phyloP scores from a whole-genome alignment of 164 flowering plant species.

The Protea cynaroides region DNA sequence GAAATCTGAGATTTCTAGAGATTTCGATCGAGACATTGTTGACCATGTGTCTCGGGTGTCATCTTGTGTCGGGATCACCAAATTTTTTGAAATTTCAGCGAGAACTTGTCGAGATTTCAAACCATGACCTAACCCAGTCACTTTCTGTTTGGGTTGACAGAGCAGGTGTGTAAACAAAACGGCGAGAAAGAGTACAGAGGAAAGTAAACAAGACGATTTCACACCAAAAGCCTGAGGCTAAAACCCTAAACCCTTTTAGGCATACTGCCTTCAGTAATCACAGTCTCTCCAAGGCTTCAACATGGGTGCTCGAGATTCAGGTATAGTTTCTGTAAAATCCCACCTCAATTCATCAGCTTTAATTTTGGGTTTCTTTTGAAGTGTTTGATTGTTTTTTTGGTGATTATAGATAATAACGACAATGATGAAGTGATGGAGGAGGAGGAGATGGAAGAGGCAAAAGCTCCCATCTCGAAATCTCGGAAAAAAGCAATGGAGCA shows the following conservation, averaged over 20 bases:
- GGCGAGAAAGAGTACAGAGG: no score
- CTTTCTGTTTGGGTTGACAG: no score
- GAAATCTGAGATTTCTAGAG: no score
- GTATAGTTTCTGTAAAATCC: neutral
- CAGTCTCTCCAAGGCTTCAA: neutral
- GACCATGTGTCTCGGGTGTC: no score
- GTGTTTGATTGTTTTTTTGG: neutral
- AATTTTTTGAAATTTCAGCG: no score
- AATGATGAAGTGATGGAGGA: neutral
- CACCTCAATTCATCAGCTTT: neutral
- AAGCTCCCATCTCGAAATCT: slow-evolving; percentile 11
- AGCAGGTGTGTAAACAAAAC: no score
- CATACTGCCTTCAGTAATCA: neutral
- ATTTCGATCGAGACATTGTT: no score
- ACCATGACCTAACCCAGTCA: no score
- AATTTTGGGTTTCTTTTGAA: neutral
- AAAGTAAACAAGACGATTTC: no score
- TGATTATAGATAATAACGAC: neutral
- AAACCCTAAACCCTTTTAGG: neutral
- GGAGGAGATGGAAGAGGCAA: slow-evolving; percentile 9
- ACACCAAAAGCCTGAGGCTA: neutral
- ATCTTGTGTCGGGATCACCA: no score
- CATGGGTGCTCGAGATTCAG: neutral
- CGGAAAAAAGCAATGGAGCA: slow-evolving; percentile 40
- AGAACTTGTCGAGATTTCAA: no score